Conservation (phyloP, 2,329 filamentous ascomycete genomes). For the Cladosporium sp. region DNA sequence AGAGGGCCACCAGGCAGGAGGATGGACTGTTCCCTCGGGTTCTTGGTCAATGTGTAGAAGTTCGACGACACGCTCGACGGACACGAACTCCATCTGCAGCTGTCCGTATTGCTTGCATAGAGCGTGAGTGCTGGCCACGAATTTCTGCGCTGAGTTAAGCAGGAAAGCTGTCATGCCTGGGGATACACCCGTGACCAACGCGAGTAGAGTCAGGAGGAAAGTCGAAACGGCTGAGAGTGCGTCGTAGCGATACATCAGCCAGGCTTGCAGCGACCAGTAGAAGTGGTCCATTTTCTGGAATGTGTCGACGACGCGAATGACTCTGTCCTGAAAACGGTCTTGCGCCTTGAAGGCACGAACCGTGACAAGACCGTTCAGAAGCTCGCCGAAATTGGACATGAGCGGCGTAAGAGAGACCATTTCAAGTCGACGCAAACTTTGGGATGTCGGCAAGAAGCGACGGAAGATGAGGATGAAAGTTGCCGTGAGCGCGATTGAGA, state of each 20-base stretch:
- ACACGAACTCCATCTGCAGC: constrained; percentile 88
- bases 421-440: constrained; percentile 76
- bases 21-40: constrained; percentile 59
- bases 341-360: constrained; percentile 81
- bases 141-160: constrained; percentile 65
- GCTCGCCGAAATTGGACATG: constrained; percentile 87
- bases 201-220: constrained; percentile 68
- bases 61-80: constrained; percentile 80
- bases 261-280: constrained; percentile 82
- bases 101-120: constrained; percentile 79
- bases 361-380: constrained; percentile 80
- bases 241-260: constrained; percentile 79
- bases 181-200: constrained; percentile 69
- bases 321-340: constrained; percentile 71
- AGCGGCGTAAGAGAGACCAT: constrained; percentile 86
- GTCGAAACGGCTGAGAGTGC: constrained; percentile 67
- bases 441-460: constrained; percentile 75
- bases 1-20: constrained; percentile 73
- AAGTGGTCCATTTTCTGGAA: constrained; percentile 97
- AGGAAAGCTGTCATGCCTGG: constrained; percentile 82
- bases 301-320: constrained; percentile 75
- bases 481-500: constrained; percentile 64
- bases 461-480: constrained; percentile 71
- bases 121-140: constrained; percentile 65
- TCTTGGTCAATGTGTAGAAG: constrained; percentile 77